Conservation (phyloP, 495 filamentous ascomycete genomes). For the Friedmanniomyces endolithicus region DNA sequence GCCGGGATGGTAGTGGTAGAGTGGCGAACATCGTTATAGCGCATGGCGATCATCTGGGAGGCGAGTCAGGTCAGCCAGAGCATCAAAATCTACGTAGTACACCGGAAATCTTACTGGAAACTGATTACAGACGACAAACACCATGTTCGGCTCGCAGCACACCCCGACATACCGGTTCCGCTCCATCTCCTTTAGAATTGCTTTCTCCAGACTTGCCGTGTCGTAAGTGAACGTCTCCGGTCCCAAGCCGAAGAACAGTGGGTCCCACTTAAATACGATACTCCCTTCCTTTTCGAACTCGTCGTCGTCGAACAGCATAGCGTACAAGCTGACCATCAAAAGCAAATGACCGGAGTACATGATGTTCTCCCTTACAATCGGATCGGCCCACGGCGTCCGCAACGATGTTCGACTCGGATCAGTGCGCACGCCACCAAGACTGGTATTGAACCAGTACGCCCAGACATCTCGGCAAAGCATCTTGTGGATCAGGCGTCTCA, state of each 20-base stretch:
- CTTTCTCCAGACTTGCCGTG: slow-evolving; percentile 21
- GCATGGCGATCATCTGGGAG: background rate
- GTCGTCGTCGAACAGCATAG: slow-evolving; percentile 33
- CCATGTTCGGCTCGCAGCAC: slow-evolving; percentile 32
- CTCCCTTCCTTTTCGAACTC: slow-evolving; percentile 23
- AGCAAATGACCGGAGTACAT: slow-evolving; percentile 29
- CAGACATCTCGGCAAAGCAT: background rate
- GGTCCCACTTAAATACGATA: slow-evolving; percentile 28
- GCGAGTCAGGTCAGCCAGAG: background rate
- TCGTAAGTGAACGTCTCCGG: slow-evolving; percentile 27
- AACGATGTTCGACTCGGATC: slow-evolving; percentile 29
- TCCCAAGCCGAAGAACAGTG: slow-evolving; percentile 31
- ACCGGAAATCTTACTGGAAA: slow-evolving; percentile 24
- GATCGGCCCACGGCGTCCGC: slow-evolving; percentile 23
- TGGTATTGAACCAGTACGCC: background rate
- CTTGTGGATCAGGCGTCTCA: background rate
- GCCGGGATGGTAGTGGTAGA: slow-evolving; percentile 21
- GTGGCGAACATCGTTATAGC: background rate
- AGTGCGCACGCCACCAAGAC: slow-evolving; percentile 16
- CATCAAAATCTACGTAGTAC: slow-evolving; percentile 3
- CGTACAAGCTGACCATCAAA: slow-evolving; percentile 29
- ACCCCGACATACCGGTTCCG: slow-evolving; percentile 27
- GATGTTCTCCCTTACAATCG: background rate
- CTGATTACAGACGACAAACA: slow-evolving; percentile 33
- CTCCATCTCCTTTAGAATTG: slow-evolving; percentile 30